Conservation (phyloP, 2,329 filamentous ascomycete genomes). For the Fusarium nurragi region DNA sequence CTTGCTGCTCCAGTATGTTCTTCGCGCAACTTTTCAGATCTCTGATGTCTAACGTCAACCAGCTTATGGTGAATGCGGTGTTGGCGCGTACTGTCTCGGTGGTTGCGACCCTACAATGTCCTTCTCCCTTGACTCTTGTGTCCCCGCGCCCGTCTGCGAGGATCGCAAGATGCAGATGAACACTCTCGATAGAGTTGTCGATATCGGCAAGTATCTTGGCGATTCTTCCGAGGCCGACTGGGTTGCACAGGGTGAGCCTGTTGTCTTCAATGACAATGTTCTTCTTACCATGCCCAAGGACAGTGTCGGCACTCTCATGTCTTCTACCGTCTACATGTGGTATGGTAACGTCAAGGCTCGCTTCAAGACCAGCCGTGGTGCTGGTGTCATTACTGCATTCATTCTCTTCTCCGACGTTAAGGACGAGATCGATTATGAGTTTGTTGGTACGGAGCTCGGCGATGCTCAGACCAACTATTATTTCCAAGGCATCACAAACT, state of each 20-base stretch:
- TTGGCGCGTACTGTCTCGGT: constrained; percentile 93
- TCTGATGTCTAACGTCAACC: constrained; percentile 29
- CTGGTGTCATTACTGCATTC: constrained; percentile 95
- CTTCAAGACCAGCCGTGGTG: constrained; percentile 84
- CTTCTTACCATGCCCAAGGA: constrained; percentile 89
- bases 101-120: constrained; percentile 93
- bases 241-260: constrained; percentile 83
- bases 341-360: constrained; percentile 91
- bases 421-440: constrained; percentile 99
- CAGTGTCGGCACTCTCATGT: constrained; percentile 87
- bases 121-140: constrained; percentile 83
- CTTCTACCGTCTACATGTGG: constrained; percentile 90
- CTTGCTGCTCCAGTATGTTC: constrained; percentile 79
- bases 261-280: constrained; percentile 73
- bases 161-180: constrained; percentile 78
- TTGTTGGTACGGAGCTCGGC: constrained; percentile 80
- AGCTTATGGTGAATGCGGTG: constrained; percentile 94
- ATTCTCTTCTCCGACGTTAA: constrained; percentile 95
- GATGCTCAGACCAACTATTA: constrained; percentile 95
- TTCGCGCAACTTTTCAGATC: neutral
- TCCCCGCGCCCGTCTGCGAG: constrained; percentile 84
- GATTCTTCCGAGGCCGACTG: constrained; percentile 83
- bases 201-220: constrained; percentile 86
- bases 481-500: constrained; percentile 91
- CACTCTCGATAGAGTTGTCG: constrained; percentile 71